Evolutionary conservation across 1,284 basidiomycete genomes (phyloP).

Genomic region (Macrocystidia cucumis): DNA sequence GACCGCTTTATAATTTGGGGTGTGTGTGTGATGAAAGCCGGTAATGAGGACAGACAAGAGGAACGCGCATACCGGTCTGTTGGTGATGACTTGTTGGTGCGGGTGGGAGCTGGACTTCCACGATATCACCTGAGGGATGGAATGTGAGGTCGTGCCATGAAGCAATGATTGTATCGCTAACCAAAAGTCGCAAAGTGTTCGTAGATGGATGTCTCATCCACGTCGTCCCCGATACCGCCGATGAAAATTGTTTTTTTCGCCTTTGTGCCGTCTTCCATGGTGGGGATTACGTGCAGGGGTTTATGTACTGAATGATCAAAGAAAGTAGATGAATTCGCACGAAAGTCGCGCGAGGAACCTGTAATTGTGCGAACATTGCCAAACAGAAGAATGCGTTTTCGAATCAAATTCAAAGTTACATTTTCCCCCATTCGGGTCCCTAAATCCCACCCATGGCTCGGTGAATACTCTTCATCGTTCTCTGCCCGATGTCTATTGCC

Average conservation of each 20-base stretch:
- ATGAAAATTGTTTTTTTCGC: slow-evolving; percentile 76
- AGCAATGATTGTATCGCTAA: slow-evolving; percentile 23
- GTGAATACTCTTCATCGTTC: no score
- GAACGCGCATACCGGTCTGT: slow-evolving; percentile 35
- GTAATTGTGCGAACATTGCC: no score
- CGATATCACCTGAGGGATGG: slow-evolving; percentile 56
- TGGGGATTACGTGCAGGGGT: not conserved
- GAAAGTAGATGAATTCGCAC: slow-evolving; percentile 27
- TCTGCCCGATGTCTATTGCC: no score
- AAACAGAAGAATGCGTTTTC: slow-evolving; percentile 7
- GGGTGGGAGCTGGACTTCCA: slow-evolving; percentile 73
- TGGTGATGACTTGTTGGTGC: slow-evolving; percentile 54
- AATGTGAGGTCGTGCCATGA: slow-evolving; percentile 4
- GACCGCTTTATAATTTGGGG: slow-evolving; percentile 32
- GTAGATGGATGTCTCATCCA: slow-evolving; percentile 61
- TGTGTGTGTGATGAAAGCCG: slow-evolving; percentile 8
- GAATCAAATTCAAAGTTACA: no score
- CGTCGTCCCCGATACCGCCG: slow-evolving; percentile 69
- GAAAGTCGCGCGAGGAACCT: no score
- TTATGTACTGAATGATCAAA: slow-evolving; percentile 13
- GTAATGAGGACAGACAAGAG: slow-evolving; percentile 5
- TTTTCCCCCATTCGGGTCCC: no score
- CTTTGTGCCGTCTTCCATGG: slow-evolving; percentile 75
- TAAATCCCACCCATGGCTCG: no score
- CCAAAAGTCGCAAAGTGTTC: slow-evolving; percentile 75